Base-by-base conservation (phyloP, 306 rosid species). In the Cicer arietinum region DNA sequence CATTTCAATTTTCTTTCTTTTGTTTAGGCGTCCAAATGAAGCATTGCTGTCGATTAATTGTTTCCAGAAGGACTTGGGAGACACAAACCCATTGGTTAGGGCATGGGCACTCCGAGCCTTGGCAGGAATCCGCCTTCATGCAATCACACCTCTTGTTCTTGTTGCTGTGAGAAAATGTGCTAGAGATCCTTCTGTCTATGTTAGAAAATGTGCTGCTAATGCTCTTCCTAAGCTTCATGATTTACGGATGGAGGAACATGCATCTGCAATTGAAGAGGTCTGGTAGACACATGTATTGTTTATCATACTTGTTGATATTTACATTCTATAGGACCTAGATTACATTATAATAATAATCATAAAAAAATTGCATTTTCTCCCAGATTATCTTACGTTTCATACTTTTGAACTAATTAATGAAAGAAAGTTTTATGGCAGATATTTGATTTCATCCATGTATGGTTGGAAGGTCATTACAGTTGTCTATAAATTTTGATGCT, bases 91-190 rank as follows among this genome's bases (percentile, higher is more conserved):
- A 0, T 82, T 92, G 68, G 98, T 95, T 71, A 90, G 99, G 85
- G 99, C 97, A 3, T 95, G 98, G 96, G 99, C 99, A 20, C 83
- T 92, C 67, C 93, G 98, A 52, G 88, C 99, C 53, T 89, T 95
- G 97, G 98, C 99, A 0, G 99, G 99, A 65, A 95, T 95, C 25
- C 89, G 98, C 69, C 91, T 95, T 9, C 97, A 89, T 75, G 98
- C 73, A 75, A 90, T 95, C 84, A 93, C 98, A 8, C 89, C 98
- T 20, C 87, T 95, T 79, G 99, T 90, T 83, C 78, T 95, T 61
- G 98, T 89, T 73, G 99, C 98, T 1, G 92, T 86, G 71, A 86
- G 91, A 44, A 95, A 90, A 79, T 90, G 98, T 86, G 96, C 99
- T 1, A 85, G 99, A 63, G 99, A 95, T 80, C 91, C 97, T 3